Percentiles rank a stretch among this genome's conserved stretches.
These are phyloP conservation scores for Penicillium thymicola DNA, from an alignment of 2,329 filamentous ascomycete species.

Conservation along the genomic window DNA sequence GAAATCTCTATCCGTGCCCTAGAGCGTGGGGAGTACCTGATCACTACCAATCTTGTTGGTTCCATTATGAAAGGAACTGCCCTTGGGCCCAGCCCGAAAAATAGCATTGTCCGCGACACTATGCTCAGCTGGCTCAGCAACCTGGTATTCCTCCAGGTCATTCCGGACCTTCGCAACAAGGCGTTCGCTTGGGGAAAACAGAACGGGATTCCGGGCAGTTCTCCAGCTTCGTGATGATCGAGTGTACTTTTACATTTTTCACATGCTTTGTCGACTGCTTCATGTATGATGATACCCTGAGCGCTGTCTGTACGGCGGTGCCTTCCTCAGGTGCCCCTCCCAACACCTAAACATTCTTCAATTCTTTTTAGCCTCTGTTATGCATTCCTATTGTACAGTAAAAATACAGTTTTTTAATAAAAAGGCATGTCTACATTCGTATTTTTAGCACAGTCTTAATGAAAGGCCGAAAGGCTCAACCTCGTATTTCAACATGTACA, in stretches of 20 bases:
- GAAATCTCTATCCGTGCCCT: conserved; percentile 65
- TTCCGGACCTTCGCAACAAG: conserved; percentile 56
- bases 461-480: too few relatives aligned
- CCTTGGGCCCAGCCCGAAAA: conserved; percentile 52
- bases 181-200: conserved; percentile 57
- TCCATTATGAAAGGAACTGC: conserved; percentile 64
- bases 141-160: conserved; percentile 55
- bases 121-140: conserved; percentile 53
- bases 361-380: background rate
- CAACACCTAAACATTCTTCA: conserved; percentile 4
- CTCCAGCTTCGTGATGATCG: conserved; percentile 15
- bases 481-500: background rate
- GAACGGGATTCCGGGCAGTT: conserved; percentile 42
- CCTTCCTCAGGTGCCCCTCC: conserved; percentile 7
- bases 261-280: background rate
- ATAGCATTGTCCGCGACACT: conserved; percentile 54
- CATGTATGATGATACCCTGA: conserved; percentile 30
- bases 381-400: conserved; percentile 8
- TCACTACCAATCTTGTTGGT: conserved; percentile 72
- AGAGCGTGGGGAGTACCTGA: conserved; percentile 74
- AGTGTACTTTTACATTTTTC: background rate
- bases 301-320: conserved; percentile 13
- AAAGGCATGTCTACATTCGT: background rate
- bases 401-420: background rate
- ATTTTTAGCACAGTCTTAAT: background rate